A percentile compares a stretch with the other conserved stretches of the same genome.
These are phyloP conservation scores for Nicotiana undulata DNA, from an alignment of 257 asterid species.

Conservation along the genomic window DNA sequence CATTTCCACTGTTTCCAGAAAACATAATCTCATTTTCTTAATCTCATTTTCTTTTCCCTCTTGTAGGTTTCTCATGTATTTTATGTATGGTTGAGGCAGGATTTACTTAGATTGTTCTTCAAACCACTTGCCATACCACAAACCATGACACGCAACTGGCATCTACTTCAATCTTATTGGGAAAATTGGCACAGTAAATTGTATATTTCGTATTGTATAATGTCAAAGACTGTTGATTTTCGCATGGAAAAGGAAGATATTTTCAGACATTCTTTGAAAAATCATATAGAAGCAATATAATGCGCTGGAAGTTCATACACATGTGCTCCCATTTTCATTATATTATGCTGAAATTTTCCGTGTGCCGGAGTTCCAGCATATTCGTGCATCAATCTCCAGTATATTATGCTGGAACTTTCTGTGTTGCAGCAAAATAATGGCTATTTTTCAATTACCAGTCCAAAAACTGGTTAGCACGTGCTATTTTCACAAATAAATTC, in stretches of 20 bases:
- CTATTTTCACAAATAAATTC: too few species aligned
- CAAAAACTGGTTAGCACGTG: too few species aligned
- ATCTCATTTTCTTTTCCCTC: not conserved
- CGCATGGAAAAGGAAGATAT: not conserved
- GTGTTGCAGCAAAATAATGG: too few species aligned
- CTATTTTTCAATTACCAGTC: too few species aligned
- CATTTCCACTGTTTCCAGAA: not conserved
- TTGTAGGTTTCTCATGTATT: slow-evolving; percentile 72
- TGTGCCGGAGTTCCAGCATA: too few species aligned
- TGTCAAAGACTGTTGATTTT: not conserved
- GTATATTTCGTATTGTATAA: not conserved
- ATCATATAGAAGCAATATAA: too few species aligned
- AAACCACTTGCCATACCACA: slow-evolving; percentile 3
- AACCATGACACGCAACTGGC: not conserved
- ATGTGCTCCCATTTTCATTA: too few species aligned
- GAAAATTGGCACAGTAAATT: not conserved
- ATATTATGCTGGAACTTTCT: too few species aligned
- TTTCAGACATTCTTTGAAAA: not conserved
- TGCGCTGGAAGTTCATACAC: too few species aligned
- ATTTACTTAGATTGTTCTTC: not conserved
- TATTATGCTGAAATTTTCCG: too few species aligned
- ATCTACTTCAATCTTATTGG: not conserved
- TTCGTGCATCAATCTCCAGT: too few species aligned
- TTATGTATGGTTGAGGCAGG: slow-evolving; percentile 40
- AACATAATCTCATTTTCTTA: not conserved